phyloP scores from a whole-genome alignment of 495 filamentous ascomycete genomes.

The Echria macrotheca region DNA sequence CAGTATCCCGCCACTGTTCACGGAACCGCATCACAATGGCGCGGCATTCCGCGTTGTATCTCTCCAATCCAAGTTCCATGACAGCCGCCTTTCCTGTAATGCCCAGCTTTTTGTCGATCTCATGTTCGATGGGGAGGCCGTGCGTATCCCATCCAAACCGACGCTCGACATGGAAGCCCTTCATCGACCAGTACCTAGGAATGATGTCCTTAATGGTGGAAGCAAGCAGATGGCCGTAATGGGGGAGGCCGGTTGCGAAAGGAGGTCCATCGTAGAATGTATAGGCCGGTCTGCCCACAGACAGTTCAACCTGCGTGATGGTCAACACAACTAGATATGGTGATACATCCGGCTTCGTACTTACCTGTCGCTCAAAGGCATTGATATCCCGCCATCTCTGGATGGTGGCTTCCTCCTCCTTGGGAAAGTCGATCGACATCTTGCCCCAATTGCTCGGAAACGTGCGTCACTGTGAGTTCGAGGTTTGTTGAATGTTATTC shows the following conservation, averaged over 20 bases:
- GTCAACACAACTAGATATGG: constrained; percentile 7
- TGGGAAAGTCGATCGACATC: constrained; percentile 90
- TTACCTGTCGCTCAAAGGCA: constrained; percentile 60
- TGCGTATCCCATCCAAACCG: constrained; percentile 83
- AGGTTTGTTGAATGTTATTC: too few species aligned
- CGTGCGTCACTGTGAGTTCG: background rate
- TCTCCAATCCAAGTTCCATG: constrained; percentile 75
- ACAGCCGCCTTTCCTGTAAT: constrained; percentile 88
- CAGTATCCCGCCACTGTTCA: constrained; percentile 81
- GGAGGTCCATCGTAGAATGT: constrained; percentile 77
- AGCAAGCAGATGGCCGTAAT: constrained; percentile 93
- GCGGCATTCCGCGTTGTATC: constrained; percentile 89
- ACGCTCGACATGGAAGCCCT: constrained; percentile 78
- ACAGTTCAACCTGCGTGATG: constrained; percentile 40
- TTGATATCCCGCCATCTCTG: constrained; percentile 82
- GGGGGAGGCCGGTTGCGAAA: constrained; percentile 64
- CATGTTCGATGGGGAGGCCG: constrained; percentile 91
- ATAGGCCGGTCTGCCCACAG: constrained; percentile 64
- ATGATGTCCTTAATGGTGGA: constrained; percentile 98
- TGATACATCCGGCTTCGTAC: too few species aligned
- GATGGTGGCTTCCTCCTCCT: constrained; percentile 80
- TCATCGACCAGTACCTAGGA: constrained; percentile 96
- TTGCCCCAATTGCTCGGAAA: constrained; percentile 13
- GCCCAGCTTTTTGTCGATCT: constrained; percentile 96
- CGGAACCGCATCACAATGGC: constrained; percentile 94